phyloP scores from a whole-genome alignment of 306 rosid genomes.

The Glycine soja region DNA sequence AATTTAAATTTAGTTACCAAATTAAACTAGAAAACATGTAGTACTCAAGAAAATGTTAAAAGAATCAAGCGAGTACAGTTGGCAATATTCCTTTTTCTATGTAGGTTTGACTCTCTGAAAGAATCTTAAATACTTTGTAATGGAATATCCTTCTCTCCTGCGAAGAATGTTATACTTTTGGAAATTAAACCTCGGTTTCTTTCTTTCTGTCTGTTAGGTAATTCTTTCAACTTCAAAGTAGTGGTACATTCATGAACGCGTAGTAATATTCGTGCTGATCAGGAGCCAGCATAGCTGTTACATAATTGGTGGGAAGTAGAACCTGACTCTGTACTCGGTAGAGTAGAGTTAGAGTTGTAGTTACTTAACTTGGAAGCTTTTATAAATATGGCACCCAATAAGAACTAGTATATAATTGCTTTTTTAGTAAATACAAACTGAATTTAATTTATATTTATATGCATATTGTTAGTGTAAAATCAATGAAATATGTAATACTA shows the following conservation, averaged over 20 bases:
- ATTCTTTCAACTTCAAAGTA: background rate
- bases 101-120: background rate
- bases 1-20: too few species aligned
- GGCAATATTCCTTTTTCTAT: background rate
- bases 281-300: background rate
- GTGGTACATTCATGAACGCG: background rate
- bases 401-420: too few species aligned
- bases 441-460: too few species aligned
- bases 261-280: slow-evolving; percentile 18
- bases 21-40: too few species aligned
- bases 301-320: background rate
- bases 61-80: too few species aligned
- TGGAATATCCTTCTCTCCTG: slow-evolving; percentile 5
- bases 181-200: background rate
- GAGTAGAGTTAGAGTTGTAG: too few species aligned
- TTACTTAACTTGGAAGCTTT: too few species aligned
- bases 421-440: too few species aligned
- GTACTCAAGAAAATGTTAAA: too few species aligned
- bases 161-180: slow-evolving; percentile 24
- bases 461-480: too few species aligned
- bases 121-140: background rate
- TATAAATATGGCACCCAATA: too few species aligned
- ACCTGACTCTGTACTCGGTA: background rate
- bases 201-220: background rate
- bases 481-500: too few species aligned